A percentile compares a stretch with the other conserved stretches of the same genome.
Evolutionary conservation across 2,329 filamentous ascomycete genomes (phyloP).

Genomic region (Eutypella sp.): DNA sequence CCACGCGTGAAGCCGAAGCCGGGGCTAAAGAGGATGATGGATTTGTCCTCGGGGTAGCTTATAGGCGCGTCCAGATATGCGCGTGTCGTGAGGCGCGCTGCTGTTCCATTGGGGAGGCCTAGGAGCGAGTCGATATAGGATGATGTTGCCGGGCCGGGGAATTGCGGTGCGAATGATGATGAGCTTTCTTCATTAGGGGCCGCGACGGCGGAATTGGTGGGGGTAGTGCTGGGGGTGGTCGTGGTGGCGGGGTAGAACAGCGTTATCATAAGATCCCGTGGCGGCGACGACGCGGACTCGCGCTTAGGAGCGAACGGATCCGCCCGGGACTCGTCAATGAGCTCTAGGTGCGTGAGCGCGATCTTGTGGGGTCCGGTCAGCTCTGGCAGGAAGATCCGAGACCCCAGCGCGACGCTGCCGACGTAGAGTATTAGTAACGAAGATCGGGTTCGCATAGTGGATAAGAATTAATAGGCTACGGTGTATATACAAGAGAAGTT

Average conservation of each 20-base stretch:
- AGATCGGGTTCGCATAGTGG: background rate
- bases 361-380: slow-evolving; percentile 11
- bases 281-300: background rate
- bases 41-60: background rate
- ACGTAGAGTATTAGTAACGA: background rate
- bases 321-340: slow-evolving; percentile 10
- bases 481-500: no score
- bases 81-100: slow-evolving; percentile 10
- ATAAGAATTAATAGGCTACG: no score
- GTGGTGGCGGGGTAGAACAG: slow-evolving; percentile 12
- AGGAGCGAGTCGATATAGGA: slow-evolving; percentile 4
- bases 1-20: slow-evolving; percentile 38
- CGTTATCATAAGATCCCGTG: slow-evolving; percentile 13
- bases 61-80: slow-evolving; percentile 7
- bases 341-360: slow-evolving; percentile 10
- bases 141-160: slow-evolving; percentile 4
- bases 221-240: background rate
- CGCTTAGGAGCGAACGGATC: slow-evolving; percentile 7
- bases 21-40: slow-evolving; percentile 37
- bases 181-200: background rate
- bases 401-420: background rate
- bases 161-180: slow-evolving; percentile 5
- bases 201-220: background rate
- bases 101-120: slow-evolving; percentile 5
- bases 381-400: slow-evolving; percentile 7